Base-by-base conservation (phyloP, 164 flowering plant genomes). In the Magnolia sinica region DNA sequence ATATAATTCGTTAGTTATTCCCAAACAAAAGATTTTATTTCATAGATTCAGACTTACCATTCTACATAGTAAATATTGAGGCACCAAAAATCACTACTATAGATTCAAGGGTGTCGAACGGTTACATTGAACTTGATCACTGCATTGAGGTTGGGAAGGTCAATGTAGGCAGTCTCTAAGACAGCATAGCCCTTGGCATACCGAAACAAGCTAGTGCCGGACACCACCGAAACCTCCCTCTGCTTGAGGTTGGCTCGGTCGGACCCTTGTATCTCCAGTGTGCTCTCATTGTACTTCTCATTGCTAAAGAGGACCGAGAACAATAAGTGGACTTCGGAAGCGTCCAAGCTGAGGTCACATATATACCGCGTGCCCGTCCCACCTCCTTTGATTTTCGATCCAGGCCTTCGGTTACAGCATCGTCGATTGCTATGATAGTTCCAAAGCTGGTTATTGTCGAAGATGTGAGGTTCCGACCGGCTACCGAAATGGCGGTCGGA, bases 161-260 rank as follows among this genome's bases (percentile, higher is more conserved):
- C 71, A 13, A 68, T 4, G 71, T 0, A 68, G 18, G n/a, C 50
- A 3, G 18, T 27, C 50, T 68, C 50, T 9, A 68, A 11, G 29
- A 68, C 50, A 13, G 20, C 71, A 31, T 24, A 68, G n/a, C 71
- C 71, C 6, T 49, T 27, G 24, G 51, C 50, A 68, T 24, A 68
- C 50, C 49, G n/a, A 37, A 68, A 68, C 9, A 16, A 11, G n/a
- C 71, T 51, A 14, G 50, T 68, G 19, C 71, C 50, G 4, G 71
- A 68, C 51, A 29, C 52, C 71, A 69, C 71, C 8, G 71, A 69
- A 6, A 69, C 50, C 50, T 69, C 71, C 29, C 71, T 69, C 11
- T 69, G 19, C 1, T 37, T 29, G 10, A 37, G 20, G 3, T 0
- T 1, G 5, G 37, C 16, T 19, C 71, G 19, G 16, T 69, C 50